Base-by-base conservation (phyloP, 129 eudicot genomes). In the Artemisia argyi region DNA sequence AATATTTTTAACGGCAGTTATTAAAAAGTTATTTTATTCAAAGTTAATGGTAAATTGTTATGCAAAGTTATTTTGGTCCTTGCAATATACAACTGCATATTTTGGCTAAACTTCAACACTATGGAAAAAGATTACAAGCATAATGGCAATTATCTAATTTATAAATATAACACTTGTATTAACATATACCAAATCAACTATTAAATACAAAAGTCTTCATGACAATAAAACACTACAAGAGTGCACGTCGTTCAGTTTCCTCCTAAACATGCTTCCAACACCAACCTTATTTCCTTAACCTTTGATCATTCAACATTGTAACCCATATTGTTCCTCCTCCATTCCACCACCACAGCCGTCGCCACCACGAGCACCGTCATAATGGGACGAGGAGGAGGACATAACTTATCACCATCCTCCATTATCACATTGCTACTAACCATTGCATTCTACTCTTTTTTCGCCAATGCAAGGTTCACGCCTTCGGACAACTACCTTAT, bases 401-500 rank as follows among this genome's bases (percentile, higher is more conserved):
- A 11, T 71, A 69, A 12, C 16, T 32, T 66, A 17, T 50, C 49
- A 22, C 1, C 65, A 16, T 35, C 66, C 48, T 11, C 66, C 66
- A 5, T 57, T 7, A 28, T 78, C 39, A 17, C 68, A 72, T 26
- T 63, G 2, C 22, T 78, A 24, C 65, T 55, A 53, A 71, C 71
- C 62, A 71, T 72, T 5, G 9, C 17, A 11, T 28, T 71, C 14
- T 26, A 46, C 67, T 65, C 68, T 3, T 39, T 61, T 44, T 52
- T 28, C 52, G 18, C 52, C 44, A 20, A 72, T 46, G 60, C 75
- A 39, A 30, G 30, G 11, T 88, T 85, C 79, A 78, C 78, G 2
- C 98, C 97, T 15, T 18, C 87, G 1, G 97, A 95, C 73, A 88
- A 85, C 80, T 82, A 84, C 78, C 87, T 90, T 65, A 90, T 95